phyloP scores from a whole-genome alignment of 345 rosid genomes.

The Pistacia vera region DNA sequence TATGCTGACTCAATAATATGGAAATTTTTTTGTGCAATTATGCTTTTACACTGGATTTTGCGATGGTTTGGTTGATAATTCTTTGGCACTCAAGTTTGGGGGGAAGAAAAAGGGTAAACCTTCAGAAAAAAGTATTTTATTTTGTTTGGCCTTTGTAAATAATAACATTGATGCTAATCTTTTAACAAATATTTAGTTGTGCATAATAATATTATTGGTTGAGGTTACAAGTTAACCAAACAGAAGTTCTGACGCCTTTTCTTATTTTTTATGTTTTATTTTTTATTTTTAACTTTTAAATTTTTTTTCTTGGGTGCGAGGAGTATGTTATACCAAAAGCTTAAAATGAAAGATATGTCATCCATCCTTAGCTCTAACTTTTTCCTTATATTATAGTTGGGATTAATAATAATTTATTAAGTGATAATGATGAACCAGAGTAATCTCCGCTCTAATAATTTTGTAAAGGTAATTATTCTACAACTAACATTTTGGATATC shows the following conservation, averaged over 20 bases:
- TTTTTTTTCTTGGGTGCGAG: too few relatives aligned
- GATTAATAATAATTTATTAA: neutral
- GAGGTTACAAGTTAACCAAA: too few relatives aligned
- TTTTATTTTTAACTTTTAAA: too few relatives aligned
- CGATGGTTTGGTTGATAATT: neutral
- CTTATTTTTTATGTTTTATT: too few relatives aligned
- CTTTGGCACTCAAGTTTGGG: neutral
- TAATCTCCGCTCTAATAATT: too few relatives aligned
- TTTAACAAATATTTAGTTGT: too few relatives aligned
- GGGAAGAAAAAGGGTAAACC: neutral
- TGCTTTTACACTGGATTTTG: neutral
- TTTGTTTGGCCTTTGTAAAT: neutral
- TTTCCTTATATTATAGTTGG: neutral
- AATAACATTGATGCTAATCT: too few relatives aligned
- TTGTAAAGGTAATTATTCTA: too few relatives aligned
- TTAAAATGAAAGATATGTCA: neutral
- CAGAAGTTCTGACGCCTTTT: too few relatives aligned
- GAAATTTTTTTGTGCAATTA: neutral
- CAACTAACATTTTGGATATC: too few relatives aligned
- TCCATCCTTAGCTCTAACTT: neutral
- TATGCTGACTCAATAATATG: neutral
- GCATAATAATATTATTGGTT: too few relatives aligned
- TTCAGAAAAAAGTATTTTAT: neutral
- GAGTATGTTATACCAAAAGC: neutral
- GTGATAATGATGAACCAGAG: neutral